Percentiles rank a stretch among this genome's conserved stretches.
Evolutionary conservation across 2,329 filamentous ascomycete species (phyloP).

Genomic region (Fusarium armeniacum): DNA sequence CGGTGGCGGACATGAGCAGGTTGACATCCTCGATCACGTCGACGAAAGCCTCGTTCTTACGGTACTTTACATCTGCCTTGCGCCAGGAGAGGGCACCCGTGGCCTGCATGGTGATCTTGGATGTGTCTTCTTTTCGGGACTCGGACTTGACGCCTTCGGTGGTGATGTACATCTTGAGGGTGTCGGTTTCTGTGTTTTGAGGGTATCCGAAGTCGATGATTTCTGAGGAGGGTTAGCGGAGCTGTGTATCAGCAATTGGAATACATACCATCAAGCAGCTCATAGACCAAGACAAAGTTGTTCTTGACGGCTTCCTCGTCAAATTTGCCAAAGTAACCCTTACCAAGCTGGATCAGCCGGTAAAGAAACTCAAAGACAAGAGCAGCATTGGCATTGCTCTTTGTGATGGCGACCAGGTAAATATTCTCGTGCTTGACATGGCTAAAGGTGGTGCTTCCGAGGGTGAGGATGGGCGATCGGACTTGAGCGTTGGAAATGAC

Average conservation of each 20-base stretch:
- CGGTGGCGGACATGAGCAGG: slow-evolving; percentile 97
- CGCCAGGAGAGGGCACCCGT: slow-evolving; percentile 97
- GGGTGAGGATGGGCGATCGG: slow-evolving; percentile 94
- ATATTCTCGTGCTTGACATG: slow-evolving; percentile 99
- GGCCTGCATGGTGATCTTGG: slow-evolving; percentile 99
- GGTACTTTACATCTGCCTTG: slow-evolving; percentile 97
- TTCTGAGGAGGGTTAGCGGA: slow-evolving; percentile 67
- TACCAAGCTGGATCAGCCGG: slow-evolving; percentile 88
- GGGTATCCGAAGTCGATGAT: slow-evolving; percentile 99
- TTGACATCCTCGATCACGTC: slow-evolving; percentile 99
- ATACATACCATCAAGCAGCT: slow-evolving; percentile 88
- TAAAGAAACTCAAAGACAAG: slow-evolving; percentile 99
- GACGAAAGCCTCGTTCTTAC: slow-evolving; percentile 99
- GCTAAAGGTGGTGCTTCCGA: slow-evolving; percentile 98
- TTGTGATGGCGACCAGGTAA: slow-evolving; percentile 96
- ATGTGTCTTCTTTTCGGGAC: slow-evolving; percentile 87
- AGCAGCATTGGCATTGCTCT: slow-evolving; percentile 98
- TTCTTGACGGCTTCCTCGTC: slow-evolving; percentile 99
- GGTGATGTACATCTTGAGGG: slow-evolving; percentile 99
- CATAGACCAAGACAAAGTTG: slow-evolving; percentile 99
- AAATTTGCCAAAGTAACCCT: slow-evolving; percentile 98
- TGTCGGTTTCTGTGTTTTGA: slow-evolving; percentile 98
- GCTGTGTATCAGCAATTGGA: too few relatives aligned
- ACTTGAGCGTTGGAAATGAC: slow-evolving; percentile 99
- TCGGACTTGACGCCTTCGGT: slow-evolving; percentile 98